Base-by-base conservation (phyloP, 2,329 filamentous ascomycete genomes). In the Fusarium xyrophilum region DNA sequence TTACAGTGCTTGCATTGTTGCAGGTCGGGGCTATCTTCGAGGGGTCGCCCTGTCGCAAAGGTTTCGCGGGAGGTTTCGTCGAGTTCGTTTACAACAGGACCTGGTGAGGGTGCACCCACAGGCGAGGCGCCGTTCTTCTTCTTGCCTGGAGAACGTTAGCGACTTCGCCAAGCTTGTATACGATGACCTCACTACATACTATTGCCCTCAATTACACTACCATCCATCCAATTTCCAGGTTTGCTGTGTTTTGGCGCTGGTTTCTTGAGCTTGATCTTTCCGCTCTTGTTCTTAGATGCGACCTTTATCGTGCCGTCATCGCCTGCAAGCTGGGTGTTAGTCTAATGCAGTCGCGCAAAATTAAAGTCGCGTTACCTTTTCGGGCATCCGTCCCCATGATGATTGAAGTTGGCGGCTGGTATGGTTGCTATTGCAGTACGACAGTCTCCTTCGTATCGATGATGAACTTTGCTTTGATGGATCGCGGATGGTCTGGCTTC, bases 1-100 rank as follows among this genome's bases (percentile, higher is more conserved):
- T 96, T 97, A 82, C 95, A 99, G 77, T 96, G 93, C 77, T 96
- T 97, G 85, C 95, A 99, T 70, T 91, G 86, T 52, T 96, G 89
- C 13, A 93, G 86, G 67, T 97, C 93, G 14, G 91, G 87, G 59
- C 84, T 85, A 75, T 97, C 94, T 72, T 93, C 90, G 70, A 97
- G 85, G 0, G 93, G 93, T 60, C 91, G 89, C 65, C 93, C 93
- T 47, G 90, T 94, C 7, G 89, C 85, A 78, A 97, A 97, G 7
- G 91, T 91, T 63, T 93, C 89, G 71, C 91, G 87, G 17, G 92
- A 89, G 65, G 84, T 87, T 63, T 93, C 89, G 73, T 96, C 92
- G 53, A 97, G 86, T 55, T 88, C 86, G 74, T 89, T 89, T 21
- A 89, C 84, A 4, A 88, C 81, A 1, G 87, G 85, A 6, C 83